These are phyloP conservation scores for Scutellaria barbata DNA, from an alignment of 257 asterid species.

Conservation along the genomic window DNA sequence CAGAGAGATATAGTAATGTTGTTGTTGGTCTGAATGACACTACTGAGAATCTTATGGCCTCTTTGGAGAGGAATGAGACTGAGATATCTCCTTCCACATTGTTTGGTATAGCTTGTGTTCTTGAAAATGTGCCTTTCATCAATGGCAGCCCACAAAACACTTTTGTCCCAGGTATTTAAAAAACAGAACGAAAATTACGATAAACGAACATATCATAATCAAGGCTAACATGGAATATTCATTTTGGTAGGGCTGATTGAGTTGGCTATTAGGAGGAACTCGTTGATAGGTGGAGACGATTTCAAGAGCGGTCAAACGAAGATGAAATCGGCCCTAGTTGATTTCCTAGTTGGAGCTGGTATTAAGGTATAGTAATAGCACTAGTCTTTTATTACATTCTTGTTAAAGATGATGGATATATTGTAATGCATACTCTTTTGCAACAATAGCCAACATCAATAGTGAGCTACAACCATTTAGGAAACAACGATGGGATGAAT, in stretches of 20 bases:
- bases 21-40: slow-evolving; percentile 90
- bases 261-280: slow-evolving; percentile 78
- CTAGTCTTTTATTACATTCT: background rate
- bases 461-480: slow-evolving; percentile 97
- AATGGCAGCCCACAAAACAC: slow-evolving; percentile 99
- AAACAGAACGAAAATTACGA: background rate
- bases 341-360: slow-evolving; percentile 98
- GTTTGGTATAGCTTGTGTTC: slow-evolving; percentile 75
- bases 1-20: slow-evolving; percentile 90
- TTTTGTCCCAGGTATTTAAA: slow-evolving; percentile 81
- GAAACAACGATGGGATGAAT: slow-evolving; percentile 98
- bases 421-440: slow-evolving; percentile 12
- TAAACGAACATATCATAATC: background rate
- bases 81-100: slow-evolving; percentile 93
- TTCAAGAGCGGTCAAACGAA: slow-evolving; percentile 99
- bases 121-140: slow-evolving; percentile 83
- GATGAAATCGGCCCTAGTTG: slow-evolving; percentile 97
- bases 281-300: slow-evolving; percentile 95
- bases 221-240: background rate
- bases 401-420: background rate
- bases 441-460: slow-evolving; percentile 84
- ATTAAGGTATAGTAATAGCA: slow-evolving; percentile 61
- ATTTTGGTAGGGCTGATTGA: slow-evolving; percentile 70
- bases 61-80: slow-evolving; percentile 75
- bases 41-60: slow-evolving; percentile 70